Percentiles rank a stretch among this genome's conserved stretches.
Conservation (phyloP, 2,329 filamentous ascomycete genomes). For the Catunica adiposa region DNA sequence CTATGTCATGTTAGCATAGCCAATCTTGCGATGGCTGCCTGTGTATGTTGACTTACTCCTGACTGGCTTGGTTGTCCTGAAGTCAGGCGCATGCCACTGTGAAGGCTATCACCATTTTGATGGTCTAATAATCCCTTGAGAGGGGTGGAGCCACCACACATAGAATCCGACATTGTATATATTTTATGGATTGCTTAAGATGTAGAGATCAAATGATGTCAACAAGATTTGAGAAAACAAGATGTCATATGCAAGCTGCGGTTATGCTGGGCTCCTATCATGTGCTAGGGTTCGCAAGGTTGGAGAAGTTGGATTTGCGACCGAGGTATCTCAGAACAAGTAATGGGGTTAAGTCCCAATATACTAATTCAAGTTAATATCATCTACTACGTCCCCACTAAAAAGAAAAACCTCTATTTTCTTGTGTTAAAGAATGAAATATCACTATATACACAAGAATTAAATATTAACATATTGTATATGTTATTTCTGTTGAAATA, state of each 20-base stretch:
- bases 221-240: not conserved
- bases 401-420: not conserved
- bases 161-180: conserved; percentile 24
- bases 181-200: not conserved
- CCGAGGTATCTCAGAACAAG: no score
- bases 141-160: conserved; percentile 27
- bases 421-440: not conserved
- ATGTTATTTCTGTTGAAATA: no score
- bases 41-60: not conserved
- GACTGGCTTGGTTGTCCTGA: not conserved
- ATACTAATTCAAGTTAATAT: no score
- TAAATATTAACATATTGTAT: no score
- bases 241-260: not conserved
- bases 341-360: no score
- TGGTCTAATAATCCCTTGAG: conserved; percentile 29
- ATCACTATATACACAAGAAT: no score
- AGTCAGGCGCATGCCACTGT: conserved; percentile 20
- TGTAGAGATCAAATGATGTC: not conserved
- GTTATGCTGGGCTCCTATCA: not conserved
- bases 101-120: conserved; percentile 26
- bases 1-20: not conserved
- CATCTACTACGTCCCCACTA: not conserved
- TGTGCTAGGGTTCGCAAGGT: no score
- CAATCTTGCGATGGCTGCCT: no score
- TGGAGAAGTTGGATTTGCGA: no score